Evolutionary conservation across 768 basidiomycete species (phyloP), one percentile per base, ranked within the genome.

Genomic region (Tricholoma bakamatsutake): DNA sequence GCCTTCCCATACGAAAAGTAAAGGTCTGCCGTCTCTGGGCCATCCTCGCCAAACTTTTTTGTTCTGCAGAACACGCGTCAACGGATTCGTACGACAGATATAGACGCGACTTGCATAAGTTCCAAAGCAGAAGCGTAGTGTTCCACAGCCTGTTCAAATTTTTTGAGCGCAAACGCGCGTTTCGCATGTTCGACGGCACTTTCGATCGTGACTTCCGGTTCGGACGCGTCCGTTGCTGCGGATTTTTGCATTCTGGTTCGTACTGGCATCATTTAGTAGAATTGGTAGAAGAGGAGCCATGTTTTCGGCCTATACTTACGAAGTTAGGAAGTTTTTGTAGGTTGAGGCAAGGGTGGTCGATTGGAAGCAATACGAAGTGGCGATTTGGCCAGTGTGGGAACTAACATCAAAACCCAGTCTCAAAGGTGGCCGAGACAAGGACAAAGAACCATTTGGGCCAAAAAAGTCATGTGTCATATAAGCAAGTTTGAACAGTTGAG

Each of bases 1-100:
- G 97, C 93, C 69, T 89, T 93, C 12, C 97, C 97, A 65, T 98
- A 99, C 3, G 82, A 78, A 56, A 96, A 87, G 58, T 98, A 90
- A 18, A 96, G 67, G 64, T 98, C 93, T 7, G 93, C 96, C 52
- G 80, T 85, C 64, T 90, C 85, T 0, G 88, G 86, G 21, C 88
- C 83, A 64, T 93, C 79, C 49, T 98, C 94, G 35, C 85, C 90
- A 57, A 84, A 74, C 62, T 84, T 76, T 64, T 81, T 73, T 24
- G 90, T 89, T 59, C 93, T 95, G 58, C 51, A 57, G 30, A 34
- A 50, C 53, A 61, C 61, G 65, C 64, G 56, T 63, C 46, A 48
- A 13, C 27, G 54, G 39, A 40, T 42, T 28, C 3, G 28, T 55
- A 40, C 42, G 59, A 46, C 55, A 34, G 34, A 43, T 24, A 53